Evolutionary conservation across 192 early-diverging fungal species (phyloP), one percentile per base, ranked within the genome.

Genomic region (Coemansia asiatica): DNA sequence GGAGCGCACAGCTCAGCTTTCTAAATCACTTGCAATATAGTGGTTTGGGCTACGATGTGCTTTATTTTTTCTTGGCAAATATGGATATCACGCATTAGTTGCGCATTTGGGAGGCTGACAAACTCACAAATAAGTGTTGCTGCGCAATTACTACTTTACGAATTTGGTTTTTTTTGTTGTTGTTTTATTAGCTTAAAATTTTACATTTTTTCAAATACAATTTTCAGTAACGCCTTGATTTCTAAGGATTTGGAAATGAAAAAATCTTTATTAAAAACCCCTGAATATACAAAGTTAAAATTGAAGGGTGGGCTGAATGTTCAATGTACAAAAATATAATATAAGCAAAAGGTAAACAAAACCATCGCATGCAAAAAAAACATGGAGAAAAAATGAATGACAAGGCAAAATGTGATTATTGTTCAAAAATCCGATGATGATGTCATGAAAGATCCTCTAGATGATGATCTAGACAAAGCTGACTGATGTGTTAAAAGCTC

Each of bases 401-500:
- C 23, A 2, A 35, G 19, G n/a, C 51, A 44, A n/a, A 44, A 16
- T 44, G 40, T 16, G 40, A 44, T 44, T 10, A 44, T 13, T 16
- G 16, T 53, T 4, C 29, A 44, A 33, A 56, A 40, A 23, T 61
- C 67, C 0, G 66, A 55, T 15, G 66, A 68, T 29, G 35, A 28
- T 50, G 59, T 68, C 66, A 68, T 16, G 33, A 57, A 50, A 10
- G 77, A 70, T 36, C 66, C 71, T 58, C 68, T 51, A 16, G 72
- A 80, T 15, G 77, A 50, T 19, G 77, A 68, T 33, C 77, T 60
- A 19, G 78, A 81, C 36, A 75, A 44, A 12, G 51, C 16, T n/a
- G 69, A 66, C 46, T 74, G 73, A 33, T 54, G 73, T 18, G 73
- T 50, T 22, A 81, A 67, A 59, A 81, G 67, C 63, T 81, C 79